Evolutionary conservation across 345 rosid species (phyloP), one percentile per base, ranked within the genome.

Genomic region (Camelina laxa): DNA sequence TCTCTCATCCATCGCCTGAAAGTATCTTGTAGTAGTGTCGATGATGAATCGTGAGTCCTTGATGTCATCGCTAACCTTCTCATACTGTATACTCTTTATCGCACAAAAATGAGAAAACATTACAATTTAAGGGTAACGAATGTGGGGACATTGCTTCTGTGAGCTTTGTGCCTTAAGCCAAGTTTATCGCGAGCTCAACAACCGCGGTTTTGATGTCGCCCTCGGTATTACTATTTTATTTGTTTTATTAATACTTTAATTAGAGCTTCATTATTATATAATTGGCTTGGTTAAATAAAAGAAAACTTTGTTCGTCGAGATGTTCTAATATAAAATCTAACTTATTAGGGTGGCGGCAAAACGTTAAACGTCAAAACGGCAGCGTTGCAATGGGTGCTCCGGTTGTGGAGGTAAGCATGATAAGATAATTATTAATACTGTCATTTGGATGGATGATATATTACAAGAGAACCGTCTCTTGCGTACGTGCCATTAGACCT

Each of bases 161-260:
- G 88, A 89, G 72, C 66, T 15, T 42, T 87, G 97, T 63, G 85
- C 91, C 3, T 63, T 91, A 69, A 86, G 89, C 15, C 90, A 89
- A 76, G 84, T 80, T 66, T 89, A 89, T 53, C 76, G 89, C 55
- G 85, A 91, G 78, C 87, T 91, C 74, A 73, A 65, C 35, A 75
- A 74, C 41, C 91, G 73, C 3, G 95, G 97, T 55, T 86, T 84
- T 21, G 84, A 91, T 76, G 67, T 87, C 80, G 65, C 88, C 15
- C 84, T 89, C 5, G 84, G 84, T 82, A 58, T 62, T n/a, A n/a
- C n/a, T n/a, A n/a, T n/a, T n/a, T n/a, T n/a, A n/a, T n/a, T n/a
- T n/a, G n/a, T n/a, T n/a, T n/a, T n/a, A n/a, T n/a, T n/a, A 12
- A 58, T 70, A 39, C 24, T 41, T 16, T 24, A 45, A 17, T 4